Evolutionary conservation across 768 basidiomycete genomes (phyloP), one percentile per base, ranked within the genome.

Genomic region (Boletales sp.): DNA sequence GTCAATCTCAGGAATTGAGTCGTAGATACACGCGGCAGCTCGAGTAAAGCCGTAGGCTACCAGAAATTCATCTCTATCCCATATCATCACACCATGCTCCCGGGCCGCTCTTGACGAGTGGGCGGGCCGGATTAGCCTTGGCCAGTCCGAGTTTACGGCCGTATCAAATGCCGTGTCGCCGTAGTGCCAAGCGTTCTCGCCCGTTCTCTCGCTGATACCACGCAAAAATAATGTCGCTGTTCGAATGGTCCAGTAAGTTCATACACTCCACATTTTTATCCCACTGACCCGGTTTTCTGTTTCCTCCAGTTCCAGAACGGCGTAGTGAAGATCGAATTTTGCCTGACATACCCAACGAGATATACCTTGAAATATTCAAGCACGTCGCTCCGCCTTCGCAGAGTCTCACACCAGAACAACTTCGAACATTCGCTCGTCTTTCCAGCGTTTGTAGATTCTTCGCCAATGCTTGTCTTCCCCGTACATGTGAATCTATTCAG

Each of bases 391-490:
- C 65, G 17, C 41, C 58, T 0, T 47, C 58, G 8, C 11, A 6
- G 15, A 45, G 36, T 8, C 15, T 13, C 8, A 41, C 42, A 8
- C 40, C 45, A 3, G 57, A 70, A n/a, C 9, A 52, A 29, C 17
- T 47, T 12, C 2, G 3, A 7, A 51, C 21, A n/a, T 53, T 60
- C 31, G 50, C 53, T 27, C 59, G 52, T 15, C 65, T 79, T 21
- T 71, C 73, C 6, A 60, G 61, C 31, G 73, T 74, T 30, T 79
- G 78, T 51, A 69, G 68, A 13, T 70, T 74, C 51, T 79, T 79
- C 45, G 69, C 65, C 45, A 67, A 68, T 8, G 18, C 68, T 2
- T 62, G 67, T 15, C 55, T 74, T 11, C 72, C 76, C 0, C 72
- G 71, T 27, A 58, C 76, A 5, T 78, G 73, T 53, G 61, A 69